phyloP scores from a whole-genome alignment of 2,329 filamentous ascomycete genomes.

The Paramyrothecium sp. region DNA sequence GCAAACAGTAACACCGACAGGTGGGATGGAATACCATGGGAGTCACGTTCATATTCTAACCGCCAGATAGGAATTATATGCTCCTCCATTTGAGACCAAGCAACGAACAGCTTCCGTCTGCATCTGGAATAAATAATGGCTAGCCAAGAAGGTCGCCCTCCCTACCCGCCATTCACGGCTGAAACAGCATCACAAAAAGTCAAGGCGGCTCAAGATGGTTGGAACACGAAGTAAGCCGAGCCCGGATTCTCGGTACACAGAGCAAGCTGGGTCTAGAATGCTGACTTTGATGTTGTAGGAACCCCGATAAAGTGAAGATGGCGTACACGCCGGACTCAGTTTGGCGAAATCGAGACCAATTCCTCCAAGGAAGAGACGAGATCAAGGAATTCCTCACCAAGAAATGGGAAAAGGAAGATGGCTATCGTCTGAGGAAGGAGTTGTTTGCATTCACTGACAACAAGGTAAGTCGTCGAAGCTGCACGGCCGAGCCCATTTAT shows the following conservation, averaged over 20 bases:
- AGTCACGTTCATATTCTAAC: too few relatives aligned
- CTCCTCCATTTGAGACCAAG: too few relatives aligned
- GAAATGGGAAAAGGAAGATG: constrained; percentile 73
- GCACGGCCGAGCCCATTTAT: too few relatives aligned
- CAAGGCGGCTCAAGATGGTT: constrained; percentile 78
- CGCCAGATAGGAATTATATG: too few relatives aligned
- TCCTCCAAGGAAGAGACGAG: constrained; percentile 65
- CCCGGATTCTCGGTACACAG: background rate
- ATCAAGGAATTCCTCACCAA: constrained; percentile 67
- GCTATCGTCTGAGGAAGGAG: constrained; percentile 77
- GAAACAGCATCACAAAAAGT: constrained; percentile 74
- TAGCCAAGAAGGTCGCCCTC: constrained; percentile 26
- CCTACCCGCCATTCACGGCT: constrained; percentile 69
- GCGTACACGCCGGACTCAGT: constrained; percentile 75
- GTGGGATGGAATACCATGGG: too few relatives aligned
- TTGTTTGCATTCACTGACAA: constrained; percentile 74
- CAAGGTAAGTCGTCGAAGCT: constrained; percentile 36
- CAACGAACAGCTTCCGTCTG: too few relatives aligned
- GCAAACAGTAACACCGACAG: too few relatives aligned
- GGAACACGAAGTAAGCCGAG: constrained; percentile 68
- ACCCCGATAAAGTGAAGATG: constrained; percentile 63
- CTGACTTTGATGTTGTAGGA: constrained; percentile 37
- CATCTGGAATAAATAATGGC: background rate
- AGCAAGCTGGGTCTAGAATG: too few relatives aligned
- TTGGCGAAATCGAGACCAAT: constrained; percentile 76